A percentile compares a stretch with the other conserved stretches of the same genome.
Conservation (phyloP, 345 rosid genomes). For the Lepidium didymum region DNA sequence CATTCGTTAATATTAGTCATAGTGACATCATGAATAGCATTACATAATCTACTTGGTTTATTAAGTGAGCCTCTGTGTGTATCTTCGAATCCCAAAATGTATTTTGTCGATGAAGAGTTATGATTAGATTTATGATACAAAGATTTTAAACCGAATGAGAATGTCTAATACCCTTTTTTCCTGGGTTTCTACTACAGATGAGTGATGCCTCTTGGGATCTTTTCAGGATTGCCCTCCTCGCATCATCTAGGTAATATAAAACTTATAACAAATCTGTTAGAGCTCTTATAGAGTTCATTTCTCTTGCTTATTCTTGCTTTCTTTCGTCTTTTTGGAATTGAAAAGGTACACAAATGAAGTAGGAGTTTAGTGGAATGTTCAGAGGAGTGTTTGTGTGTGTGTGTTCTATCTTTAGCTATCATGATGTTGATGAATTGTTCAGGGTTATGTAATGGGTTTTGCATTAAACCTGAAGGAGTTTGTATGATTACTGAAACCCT, state of each 20-base stretch:
- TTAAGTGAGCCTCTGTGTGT: background rate
- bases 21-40: background rate
- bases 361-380: constrained; percentile 1
- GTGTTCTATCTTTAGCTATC: constrained; percentile 5
- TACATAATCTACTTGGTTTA: background rate
- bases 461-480: constrained; percentile 1
- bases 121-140: background rate
- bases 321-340: background rate
- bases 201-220: constrained; percentile 11
- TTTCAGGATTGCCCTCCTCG: background rate
- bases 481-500: background rate
- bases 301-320: background rate
- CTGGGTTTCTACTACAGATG: constrained; percentile 14
- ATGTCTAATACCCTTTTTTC: background rate
- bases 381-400: constrained; percentile 9
- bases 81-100: background rate
- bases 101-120: background rate
- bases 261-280: background rate
- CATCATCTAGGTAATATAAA: constrained; percentile 8
- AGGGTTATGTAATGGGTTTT: constrained; percentile 16
- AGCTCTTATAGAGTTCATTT: background rate
- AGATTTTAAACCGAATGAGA: background rate
- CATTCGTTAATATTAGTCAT: background rate
- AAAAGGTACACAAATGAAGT: constrained; percentile 16
- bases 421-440: background rate